phyloP scores from a whole-genome alignment of 768 basidiomycete genomes.

The Leucocoprinus sp. region DNA sequence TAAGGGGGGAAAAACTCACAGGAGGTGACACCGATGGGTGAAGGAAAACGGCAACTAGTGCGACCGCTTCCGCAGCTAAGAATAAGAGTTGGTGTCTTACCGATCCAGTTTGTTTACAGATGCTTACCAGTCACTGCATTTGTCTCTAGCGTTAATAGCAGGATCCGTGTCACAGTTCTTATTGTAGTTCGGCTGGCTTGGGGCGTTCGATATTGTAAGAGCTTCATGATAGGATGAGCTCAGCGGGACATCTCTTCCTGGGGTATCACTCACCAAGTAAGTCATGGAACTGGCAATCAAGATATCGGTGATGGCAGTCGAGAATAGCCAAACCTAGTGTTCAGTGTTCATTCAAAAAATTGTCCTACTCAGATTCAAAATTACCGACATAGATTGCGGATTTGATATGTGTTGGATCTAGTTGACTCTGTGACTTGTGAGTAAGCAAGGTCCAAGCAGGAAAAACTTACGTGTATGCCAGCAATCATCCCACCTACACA shows the following conservation, averaged over 20 bases:
- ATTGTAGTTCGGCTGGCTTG: not conserved
- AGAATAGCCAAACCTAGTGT: too few species aligned
- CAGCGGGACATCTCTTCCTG: too few species aligned
- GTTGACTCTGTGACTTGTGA: not conserved
- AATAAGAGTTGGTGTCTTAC: not conserved
- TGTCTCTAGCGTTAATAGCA: constrained; percentile 1
- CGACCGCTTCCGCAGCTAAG: constrained; percentile 5
- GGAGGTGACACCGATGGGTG: not conserved
- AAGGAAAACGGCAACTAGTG: not conserved
- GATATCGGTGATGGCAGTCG: too few species aligned
- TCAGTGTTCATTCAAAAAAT: not conserved
- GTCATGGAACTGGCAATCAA: constrained; percentile 1
- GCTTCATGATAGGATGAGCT: not conserved
- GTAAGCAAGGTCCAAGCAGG: not conserved
- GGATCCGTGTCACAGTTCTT: not conserved
- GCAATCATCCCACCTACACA: not conserved
- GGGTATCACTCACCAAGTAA: not conserved
- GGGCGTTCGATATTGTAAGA: not conserved
- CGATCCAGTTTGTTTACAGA: not conserved
- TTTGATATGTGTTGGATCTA: too few species aligned
- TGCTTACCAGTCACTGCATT: not conserved
- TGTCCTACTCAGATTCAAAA: not conserved
- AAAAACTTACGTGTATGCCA: not conserved
- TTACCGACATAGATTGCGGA: too few species aligned
- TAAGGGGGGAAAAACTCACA: not conserved